Conservation (phyloP, 805 yeast genomes). For the Candida boleticola region DNA sequence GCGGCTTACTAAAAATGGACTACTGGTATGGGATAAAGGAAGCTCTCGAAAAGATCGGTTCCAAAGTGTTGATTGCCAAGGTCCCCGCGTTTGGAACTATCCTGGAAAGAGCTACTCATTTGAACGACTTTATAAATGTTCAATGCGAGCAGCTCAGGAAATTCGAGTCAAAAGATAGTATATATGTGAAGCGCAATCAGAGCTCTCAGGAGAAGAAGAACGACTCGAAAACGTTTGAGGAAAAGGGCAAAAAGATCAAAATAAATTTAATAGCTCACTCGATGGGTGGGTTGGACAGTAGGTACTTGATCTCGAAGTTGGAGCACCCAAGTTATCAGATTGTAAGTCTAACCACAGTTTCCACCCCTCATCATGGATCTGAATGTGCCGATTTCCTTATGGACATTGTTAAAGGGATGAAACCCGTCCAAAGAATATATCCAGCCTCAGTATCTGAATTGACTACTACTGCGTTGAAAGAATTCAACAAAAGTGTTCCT, state of each 20-base stretch:
- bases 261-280: constrained; percentile 84
- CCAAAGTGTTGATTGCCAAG: constrained; percentile 65
- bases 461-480: constrained; percentile 51
- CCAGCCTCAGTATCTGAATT: constrained; percentile 56
- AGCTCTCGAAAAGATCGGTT: constrained; percentile 59
- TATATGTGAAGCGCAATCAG: not conserved
- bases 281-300: constrained; percentile 89
- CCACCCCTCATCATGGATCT: constrained; percentile 89
- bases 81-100: constrained; percentile 85
- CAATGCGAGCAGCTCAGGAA: constrained; percentile 21
- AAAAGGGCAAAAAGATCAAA: constrained; percentile 34
- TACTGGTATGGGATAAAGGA: constrained; percentile 83
- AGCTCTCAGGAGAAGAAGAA: not conserved
- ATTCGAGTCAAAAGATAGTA: constrained; percentile 8
- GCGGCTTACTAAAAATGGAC: constrained; percentile 48
- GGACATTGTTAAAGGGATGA: constrained; percentile 21
- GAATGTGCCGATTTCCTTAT: constrained; percentile 73
- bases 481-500: constrained; percentile 51
- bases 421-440: constrained; percentile 15
- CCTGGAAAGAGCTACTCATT: constrained; percentile 57
- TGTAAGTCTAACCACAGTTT: constrained; percentile 74
- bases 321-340: constrained; percentile 48
- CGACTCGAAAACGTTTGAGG: constrained; percentile 8
- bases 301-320: constrained; percentile 66
- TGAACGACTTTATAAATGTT: constrained; percentile 50